Base-by-base conservation (phyloP, 129 eudicot genomes). In the Kitagawia praeruptora region DNA sequence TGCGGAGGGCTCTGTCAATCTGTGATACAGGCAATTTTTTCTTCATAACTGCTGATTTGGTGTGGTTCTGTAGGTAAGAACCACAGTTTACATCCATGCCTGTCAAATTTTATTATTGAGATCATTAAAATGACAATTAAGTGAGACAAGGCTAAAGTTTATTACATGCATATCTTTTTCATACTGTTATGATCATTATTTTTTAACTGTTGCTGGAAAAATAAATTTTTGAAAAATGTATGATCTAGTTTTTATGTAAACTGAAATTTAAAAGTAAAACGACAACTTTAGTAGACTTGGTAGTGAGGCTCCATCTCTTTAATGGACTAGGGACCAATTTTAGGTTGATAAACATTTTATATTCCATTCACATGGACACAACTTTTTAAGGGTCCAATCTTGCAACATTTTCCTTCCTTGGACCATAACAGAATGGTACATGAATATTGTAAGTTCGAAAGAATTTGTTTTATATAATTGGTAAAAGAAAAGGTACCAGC, bases 41-140 rank as follows among this genome's bases (percentile, higher is more conserved):
- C 84, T 90, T 77, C 66, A 77, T 72, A 75, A 95, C 83, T 66
- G 98, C 98, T 86, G 98, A 92, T 88, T 92, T 90, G 23, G 98
- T 89, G 83, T 95, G 81, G 86, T 84, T 85, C 71, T 82, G 78
- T 61, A 92, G 77, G 92, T 88, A 92, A 42, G 71, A 63, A 42
- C 98, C 98, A 76, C 98, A 95, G 83, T 95, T 81, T 8, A 95
- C 93, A 83, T 95, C 98, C 96, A 95, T 92, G 41, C 98, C 97
- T 95, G 85, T 80, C 41, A 5, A 48, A 64, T 45, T 38, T 49
- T n/a, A 76, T 16, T 23, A 27, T 11, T 13, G 6, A 64, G 11
- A 64, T 64, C 66, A 21, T 56, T 8, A 19, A 23, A 23, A 8
- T 2, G 13, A 56, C 31, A 56, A 23, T 58, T n/a, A 58, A n/a